phyloP scores from a whole-genome alignment of 2,329 filamentous ascomycete genomes.

The Aspergillus ruber region DNA sequence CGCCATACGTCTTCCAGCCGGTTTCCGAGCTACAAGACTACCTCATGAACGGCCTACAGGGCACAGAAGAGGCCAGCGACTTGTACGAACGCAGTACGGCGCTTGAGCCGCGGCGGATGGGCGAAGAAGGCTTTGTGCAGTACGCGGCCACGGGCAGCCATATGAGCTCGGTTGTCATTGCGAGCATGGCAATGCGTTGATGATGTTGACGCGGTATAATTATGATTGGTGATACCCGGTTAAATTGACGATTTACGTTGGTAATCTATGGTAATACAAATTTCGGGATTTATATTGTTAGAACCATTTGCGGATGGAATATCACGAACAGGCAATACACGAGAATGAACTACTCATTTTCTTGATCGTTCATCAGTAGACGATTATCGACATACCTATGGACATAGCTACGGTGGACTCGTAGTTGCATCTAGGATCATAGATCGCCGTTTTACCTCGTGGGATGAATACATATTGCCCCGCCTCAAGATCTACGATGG shows the following conservation, averaged over 20 bases:
- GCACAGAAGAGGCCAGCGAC: constrained; percentile 84
- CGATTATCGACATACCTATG: too few species aligned
- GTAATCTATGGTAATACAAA: too few species aligned
- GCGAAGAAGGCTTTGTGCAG: constrained; percentile 68
- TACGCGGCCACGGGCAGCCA: constrained; percentile 10
- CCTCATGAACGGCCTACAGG: constrained; percentile 73
- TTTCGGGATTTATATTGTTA: too few species aligned
- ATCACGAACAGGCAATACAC: too few species aligned
- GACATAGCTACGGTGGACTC: too few species aligned
- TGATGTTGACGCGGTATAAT: neutral
- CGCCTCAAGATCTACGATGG: too few species aligned
- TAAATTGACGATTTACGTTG: neutral
- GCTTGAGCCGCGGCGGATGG: constrained; percentile 83
- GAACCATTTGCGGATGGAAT: too few species aligned
- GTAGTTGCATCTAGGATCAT: too few species aligned
- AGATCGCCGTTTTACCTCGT: too few species aligned
- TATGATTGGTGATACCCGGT: constrained; percentile 1
- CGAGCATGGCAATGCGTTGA: constrained; percentile 10
- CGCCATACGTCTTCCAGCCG: constrained; percentile 76
- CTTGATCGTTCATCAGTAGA: too few species aligned
- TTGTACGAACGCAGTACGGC: constrained; percentile 93
- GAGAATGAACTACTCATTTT: too few species aligned
- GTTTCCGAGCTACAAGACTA: constrained; percentile 84
- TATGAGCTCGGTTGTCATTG: constrained; percentile 13
- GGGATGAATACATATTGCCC: too few species aligned